These are phyloP conservation scores for Cladophialophora psammophila DNA, from an alignment of 2,329 filamentous ascomycete species.

Conservation along the genomic window DNA sequence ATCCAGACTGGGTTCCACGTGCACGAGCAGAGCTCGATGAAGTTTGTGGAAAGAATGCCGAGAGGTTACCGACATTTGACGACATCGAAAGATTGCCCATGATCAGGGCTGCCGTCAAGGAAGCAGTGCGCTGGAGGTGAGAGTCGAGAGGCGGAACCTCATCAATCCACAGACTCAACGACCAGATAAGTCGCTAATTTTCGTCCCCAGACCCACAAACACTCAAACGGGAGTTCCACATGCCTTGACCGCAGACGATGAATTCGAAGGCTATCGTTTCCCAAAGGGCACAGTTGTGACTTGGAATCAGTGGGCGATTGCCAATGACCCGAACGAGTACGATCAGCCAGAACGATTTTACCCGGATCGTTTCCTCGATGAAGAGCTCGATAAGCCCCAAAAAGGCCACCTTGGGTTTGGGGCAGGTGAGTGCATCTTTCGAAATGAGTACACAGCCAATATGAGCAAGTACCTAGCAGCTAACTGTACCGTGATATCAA, in stretches of 20 bases:
- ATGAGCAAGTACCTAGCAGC: too few relatives aligned
- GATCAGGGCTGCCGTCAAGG: slow-evolving; percentile 62
- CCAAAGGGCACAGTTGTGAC: slow-evolving; percentile 57
- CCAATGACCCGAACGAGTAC: slow-evolving; percentile 47
- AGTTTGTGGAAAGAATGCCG: slow-evolving; percentile 32
- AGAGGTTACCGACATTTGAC: slow-evolving; percentile 56
- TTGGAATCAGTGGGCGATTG: slow-evolving; percentile 54
- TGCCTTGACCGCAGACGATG: slow-evolving; percentile 31
- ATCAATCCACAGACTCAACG: too few relatives aligned
- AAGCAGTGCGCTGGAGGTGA: slow-evolving; percentile 54
- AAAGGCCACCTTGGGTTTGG: slow-evolving; percentile 37
- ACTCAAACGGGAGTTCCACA: slow-evolving; percentile 49
- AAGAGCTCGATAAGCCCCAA: slow-evolving; percentile 34
- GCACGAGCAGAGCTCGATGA: slow-evolving; percentile 38
- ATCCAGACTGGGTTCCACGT: slow-evolving; percentile 40
- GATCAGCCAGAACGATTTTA: slow-evolving; percentile 37
- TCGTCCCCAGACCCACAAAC: too few relatives aligned
- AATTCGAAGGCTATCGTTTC: slow-evolving; percentile 57
- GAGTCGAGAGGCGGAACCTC: too few relatives aligned
- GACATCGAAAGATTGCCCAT: slow-evolving; percentile 61
- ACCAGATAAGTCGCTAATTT: too few relatives aligned
- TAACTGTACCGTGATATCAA: too few relatives aligned
- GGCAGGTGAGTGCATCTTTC: too few relatives aligned
- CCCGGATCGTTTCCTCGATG: slow-evolving; percentile 41
- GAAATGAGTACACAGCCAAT: too few relatives aligned